Evolutionary conservation across 108 stramenopile genomes (phyloP).

Genomic region (Skeletonema potamos): DNA sequence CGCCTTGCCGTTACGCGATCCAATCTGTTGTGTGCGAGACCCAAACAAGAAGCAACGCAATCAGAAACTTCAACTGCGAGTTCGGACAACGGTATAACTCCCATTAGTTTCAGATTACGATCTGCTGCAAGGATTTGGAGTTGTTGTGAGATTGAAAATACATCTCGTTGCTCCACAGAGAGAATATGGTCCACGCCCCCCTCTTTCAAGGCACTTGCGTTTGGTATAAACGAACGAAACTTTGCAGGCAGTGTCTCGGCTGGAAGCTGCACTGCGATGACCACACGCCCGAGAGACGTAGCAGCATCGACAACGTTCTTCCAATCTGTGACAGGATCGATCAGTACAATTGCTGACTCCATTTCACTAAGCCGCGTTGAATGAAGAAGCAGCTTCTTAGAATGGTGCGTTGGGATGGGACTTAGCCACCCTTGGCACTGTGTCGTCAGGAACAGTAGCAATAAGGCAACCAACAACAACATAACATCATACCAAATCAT

Average conservation of each 20-base stretch:
- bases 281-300: not conserved
- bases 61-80: conserved; percentile 38
- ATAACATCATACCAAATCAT: too few species aligned
- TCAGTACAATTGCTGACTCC: conserved; percentile 18
- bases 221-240: conserved; percentile 15
- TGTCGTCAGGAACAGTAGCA: too few species aligned
- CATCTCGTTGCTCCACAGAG: conserved; percentile 13
- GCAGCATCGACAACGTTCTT: conserved; percentile 20
- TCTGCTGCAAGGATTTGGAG: conserved; percentile 4
- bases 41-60: conserved; percentile 18
- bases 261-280: conserved; percentile 20
- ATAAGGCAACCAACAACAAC: too few species aligned
- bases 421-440: too few species aligned
- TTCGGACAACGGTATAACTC: conserved; percentile 30
- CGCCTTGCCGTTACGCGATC: conserved; percentile 28
- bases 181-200: conserved; percentile 14
- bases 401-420: too few species aligned
- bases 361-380: not conserved
- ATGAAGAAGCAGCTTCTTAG: too few species aligned
- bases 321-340: conserved; percentile 38
- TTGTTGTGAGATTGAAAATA: conserved; percentile 1
- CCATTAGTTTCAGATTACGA: not conserved
- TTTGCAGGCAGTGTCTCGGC: not conserved
- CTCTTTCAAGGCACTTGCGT: not conserved
- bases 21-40: conserved; percentile 29